A percentile compares a stretch with the other conserved stretches of the same genome.
Evolutionary conservation across 192 early-diverging fungal species (phyloP).

Genomic region (Tieghemiomyces parasiticus): DNA sequence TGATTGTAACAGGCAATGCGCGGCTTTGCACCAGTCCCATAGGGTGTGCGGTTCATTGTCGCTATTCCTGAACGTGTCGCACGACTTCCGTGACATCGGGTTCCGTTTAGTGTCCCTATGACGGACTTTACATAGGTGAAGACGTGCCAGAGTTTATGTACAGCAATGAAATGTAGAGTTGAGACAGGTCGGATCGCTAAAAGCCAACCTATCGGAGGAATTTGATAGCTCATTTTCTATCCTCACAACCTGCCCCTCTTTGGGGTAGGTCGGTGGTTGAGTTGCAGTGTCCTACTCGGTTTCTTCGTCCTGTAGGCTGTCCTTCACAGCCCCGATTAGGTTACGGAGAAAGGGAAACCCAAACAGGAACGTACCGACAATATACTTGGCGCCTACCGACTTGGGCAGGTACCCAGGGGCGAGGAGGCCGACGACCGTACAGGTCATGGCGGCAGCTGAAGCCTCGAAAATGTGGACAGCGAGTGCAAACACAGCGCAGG

Average conservation of each 20-base stretch:
- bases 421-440: not conserved
- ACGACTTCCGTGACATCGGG: not conserved
- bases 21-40: no score
- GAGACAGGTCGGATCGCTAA: not conserved
- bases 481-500: not conserved
- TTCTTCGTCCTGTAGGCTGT: not conserved
- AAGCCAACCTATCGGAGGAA: not conserved
- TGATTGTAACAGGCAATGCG: no score
- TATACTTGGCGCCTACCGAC: not conserved
- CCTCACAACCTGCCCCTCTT: not conserved
- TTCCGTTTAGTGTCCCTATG: not conserved
- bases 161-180: not conserved
- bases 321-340: not conserved
- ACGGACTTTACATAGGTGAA: not conserved
- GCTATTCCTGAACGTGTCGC: no score
- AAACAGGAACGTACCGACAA: not conserved
- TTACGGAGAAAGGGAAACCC: not conserved
- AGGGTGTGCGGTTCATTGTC: no score
- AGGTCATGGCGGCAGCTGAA: slow-evolving; percentile 2
- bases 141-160: not conserved
- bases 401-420: slow-evolving; percentile 1
- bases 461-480: slow-evolving; percentile 1
- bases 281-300: not conserved
- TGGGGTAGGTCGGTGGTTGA: not conserved
- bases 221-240: not conserved